phyloP scores from a whole-genome alignment of 805 yeast species.

The Saccharomycopsis oosterbeekiorum region DNA sequence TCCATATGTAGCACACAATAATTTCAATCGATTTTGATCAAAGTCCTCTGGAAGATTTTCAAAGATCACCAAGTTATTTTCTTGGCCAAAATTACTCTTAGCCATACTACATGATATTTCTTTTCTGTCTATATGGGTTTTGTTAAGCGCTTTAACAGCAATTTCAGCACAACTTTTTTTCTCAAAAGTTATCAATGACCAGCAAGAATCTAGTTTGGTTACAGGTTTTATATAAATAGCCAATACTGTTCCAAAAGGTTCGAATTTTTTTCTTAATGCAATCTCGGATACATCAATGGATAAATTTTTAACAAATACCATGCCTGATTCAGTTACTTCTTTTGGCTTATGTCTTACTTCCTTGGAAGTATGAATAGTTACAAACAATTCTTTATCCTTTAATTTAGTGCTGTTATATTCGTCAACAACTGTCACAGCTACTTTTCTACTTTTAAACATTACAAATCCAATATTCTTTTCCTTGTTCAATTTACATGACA shows the following conservation, averaged over 20 bases:
- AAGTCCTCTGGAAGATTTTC: constrained; percentile 6
- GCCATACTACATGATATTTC: constrained; percentile 25
- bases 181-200: constrained; percentile 36
- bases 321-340: constrained; percentile 13
- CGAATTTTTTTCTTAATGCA: constrained; percentile 23
- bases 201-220: constrained; percentile 21
- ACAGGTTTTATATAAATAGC: constrained; percentile 27
- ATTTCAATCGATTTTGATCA: constrained; percentile 3
- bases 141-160: constrained; percentile 29
- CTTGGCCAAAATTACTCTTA: constrained; percentile 14
- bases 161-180: constrained; percentile 27
- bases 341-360: constrained; percentile 12
- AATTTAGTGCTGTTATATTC: constrained; percentile 24
- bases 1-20: constrained; percentile 11
- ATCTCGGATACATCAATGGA: constrained; percentile 26
- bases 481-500: constrained; percentile 33
- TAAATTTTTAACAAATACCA: constrained; percentile 28
- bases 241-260: constrained; percentile 26
- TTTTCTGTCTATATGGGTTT: constrained; percentile 23
- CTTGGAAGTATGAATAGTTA: constrained; percentile 33
- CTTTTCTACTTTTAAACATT: constrained; percentile 26
- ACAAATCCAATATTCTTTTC: constrained; percentile 33
- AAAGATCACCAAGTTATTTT: constrained; percentile 2
- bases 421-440: constrained; percentile 29
- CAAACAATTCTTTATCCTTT: constrained; percentile 27